Evolutionary conservation across 371 early-diverging fungal species (phyloP), one percentile per base, ranked within the genome.

Genomic region (Nosema muscidifuracis): DNA sequence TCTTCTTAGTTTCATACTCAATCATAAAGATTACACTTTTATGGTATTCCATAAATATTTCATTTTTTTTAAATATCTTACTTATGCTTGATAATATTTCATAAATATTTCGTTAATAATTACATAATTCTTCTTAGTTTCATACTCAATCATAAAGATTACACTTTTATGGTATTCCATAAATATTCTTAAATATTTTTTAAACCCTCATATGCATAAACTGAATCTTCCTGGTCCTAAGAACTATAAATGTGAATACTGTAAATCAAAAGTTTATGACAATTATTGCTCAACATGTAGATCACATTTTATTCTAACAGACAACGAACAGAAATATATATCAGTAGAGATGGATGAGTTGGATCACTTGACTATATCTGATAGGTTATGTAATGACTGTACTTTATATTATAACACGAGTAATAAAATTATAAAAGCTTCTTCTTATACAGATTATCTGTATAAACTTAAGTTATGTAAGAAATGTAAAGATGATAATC

Each of bases 261-360:
- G 73, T 33, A 18, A n/a, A 12, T 65, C 68, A 22, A 44, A 57
- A 30, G 28, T 53, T 53, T 1, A 24, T 60, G 58, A 65, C 1
- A 65, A 63, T 28, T 75, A 70, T 36, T 75, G 75, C 42, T 63
- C 63, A 28, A 43, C 44, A 12, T 75, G 75, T 40, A 67, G 67
- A 42, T 33, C 69, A 22, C 67, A 75, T 34, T 75, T 56, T 50
- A 60, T n/a, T 36, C 22, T 67, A 13, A 51, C 50, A 67, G 38
- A 71, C 12, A 60, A 42, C 18, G 40, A 44, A 15, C 72, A 76
- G 30, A 34, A 58, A 58, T 43, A 64, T 34, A 22, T 50, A 1
- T 50, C 40, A 50, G 40, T 76, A 24, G 70, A 71, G n/a, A 55
- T 73, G 13, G 47, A 69, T 6, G 61, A 77, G 0, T 38, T 65